These are phyloP conservation scores for Chalaropsis thielavioides DNA, from an alignment of 2,329 filamentous ascomycete species.

Conservation along the genomic window DNA sequence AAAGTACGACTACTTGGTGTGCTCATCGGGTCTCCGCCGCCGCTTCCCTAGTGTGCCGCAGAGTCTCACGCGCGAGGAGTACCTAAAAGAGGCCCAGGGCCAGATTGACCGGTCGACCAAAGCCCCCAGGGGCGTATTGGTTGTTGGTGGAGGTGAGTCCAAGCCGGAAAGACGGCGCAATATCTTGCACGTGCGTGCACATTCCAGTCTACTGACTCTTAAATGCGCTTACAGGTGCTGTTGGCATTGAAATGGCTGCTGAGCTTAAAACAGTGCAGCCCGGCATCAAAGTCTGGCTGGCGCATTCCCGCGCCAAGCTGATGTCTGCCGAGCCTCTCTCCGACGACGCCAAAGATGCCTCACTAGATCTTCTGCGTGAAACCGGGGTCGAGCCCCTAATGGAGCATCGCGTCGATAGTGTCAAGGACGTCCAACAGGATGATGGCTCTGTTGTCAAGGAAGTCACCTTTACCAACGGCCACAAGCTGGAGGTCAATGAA, in stretches of 20 bases:
- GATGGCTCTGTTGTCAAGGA: constrained; percentile 31
- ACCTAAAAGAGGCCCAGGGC: constrained; percentile 44
- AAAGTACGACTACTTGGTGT: constrained; percentile 61
- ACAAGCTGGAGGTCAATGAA: constrained; percentile 44
- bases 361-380: constrained; percentile 43
- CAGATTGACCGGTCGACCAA: constrained; percentile 43
- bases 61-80: constrained; percentile 45
- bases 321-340: constrained; percentile 61
- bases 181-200: not conserved
- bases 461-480: constrained; percentile 46
- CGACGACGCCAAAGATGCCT: constrained; percentile 50
- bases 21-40: constrained; percentile 53
- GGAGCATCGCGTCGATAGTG: constrained; percentile 40
- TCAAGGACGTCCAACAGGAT: constrained; percentile 31
- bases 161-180: constrained; percentile 25
- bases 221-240: constrained; percentile 36
- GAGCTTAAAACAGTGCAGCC: constrained; percentile 59
- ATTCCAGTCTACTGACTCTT: constrained; percentile 14
- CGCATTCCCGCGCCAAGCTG: constrained; percentile 56
- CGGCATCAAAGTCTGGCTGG: constrained; percentile 50
- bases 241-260: constrained; percentile 69
- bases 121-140: constrained; percentile 44
- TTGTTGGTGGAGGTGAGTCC: constrained; percentile 48
- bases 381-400: constrained; percentile 51
- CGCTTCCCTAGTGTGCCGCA: constrained; percentile 61